Percentiles rank a stretch among this genome's conserved stretches.
phyloP scores from a whole-genome alignment of 176 grass and related monocot genomes.

The Chrysopogon serrulatus region DNA sequence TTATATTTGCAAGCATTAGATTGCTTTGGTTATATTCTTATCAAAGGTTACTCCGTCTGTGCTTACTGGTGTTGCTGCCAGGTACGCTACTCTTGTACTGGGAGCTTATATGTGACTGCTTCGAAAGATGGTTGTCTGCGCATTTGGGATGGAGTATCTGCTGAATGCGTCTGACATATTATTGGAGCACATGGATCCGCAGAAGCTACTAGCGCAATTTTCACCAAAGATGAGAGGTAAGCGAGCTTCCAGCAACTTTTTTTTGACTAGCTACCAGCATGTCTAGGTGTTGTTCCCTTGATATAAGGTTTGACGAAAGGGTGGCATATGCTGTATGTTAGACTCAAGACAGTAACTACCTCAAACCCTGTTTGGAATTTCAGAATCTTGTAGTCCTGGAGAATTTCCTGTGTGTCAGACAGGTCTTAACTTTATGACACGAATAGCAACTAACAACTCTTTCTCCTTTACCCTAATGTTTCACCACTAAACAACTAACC shows the following conservation, averaged over 20 bases:
- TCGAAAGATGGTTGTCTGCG: constrained; percentile 91
- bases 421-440: neutral
- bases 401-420: neutral
- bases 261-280: too few species aligned
- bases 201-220: constrained; percentile 79
- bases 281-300: too few species aligned
- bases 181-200: constrained; percentile 70
- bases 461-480: neutral
- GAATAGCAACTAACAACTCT: neutral
- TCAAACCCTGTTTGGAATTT: neutral
- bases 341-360: neutral
- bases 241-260: too few species aligned
- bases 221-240: constrained; percentile 94
- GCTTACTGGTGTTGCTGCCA: constrained; percentile 32
- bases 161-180: constrained; percentile 83
- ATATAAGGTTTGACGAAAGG: constrained; percentile 7
- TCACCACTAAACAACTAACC: neutral
- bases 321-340: neutral
- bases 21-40: neutral
- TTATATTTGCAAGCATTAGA: neutral
- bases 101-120: constrained; percentile 87
- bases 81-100: constrained; percentile 80
- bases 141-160: constrained; percentile 83
- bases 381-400: neutral
- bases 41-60: neutral